These are phyloP conservation scores for Serendipita sp. DNA, from an alignment of 768 basidiomycete species.

Conservation along the genomic window DNA sequence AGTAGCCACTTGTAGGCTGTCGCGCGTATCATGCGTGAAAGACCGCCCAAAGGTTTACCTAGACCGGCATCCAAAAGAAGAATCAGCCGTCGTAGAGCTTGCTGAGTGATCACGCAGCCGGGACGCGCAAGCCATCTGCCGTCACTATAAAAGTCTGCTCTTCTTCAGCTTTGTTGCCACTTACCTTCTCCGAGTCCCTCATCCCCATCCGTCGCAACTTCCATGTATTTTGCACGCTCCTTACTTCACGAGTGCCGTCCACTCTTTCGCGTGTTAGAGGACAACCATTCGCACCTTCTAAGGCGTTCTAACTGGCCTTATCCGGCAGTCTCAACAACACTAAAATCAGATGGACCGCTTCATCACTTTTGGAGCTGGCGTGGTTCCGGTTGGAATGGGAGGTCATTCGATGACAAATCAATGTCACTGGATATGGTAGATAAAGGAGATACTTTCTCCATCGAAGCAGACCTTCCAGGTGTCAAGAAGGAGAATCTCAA, in stretches of 20 bases:
- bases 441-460: constrained; percentile 7
- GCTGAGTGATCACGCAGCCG: neutral
- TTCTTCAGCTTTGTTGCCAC: neutral
- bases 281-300: neutral
- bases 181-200: neutral
- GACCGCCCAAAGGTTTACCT: too few species aligned
- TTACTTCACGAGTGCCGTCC: constrained; percentile 11
- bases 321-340: too few species aligned
- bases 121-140: neutral
- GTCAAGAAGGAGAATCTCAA: constrained; percentile 12
- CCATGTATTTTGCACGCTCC: constrained; percentile 8
- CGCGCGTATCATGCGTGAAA: too few species aligned
- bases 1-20: too few species aligned
- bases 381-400: neutral
- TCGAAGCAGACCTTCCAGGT: constrained; percentile 12
- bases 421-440: constrained; percentile 6
- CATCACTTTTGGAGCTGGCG: neutral
- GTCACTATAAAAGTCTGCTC: neutral
- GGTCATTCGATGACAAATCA: neutral
- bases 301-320: too few species aligned
- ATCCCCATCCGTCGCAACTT: neutral
- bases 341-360: neutral
- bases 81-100: too few species aligned
- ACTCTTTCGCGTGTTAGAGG: constrained; percentile 10
- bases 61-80: too few species aligned